Evolutionary conservation across 345 rosid species (phyloP), one percentile per base, ranked within the genome.

Genomic region (Bruguiera parviflora): DNA sequence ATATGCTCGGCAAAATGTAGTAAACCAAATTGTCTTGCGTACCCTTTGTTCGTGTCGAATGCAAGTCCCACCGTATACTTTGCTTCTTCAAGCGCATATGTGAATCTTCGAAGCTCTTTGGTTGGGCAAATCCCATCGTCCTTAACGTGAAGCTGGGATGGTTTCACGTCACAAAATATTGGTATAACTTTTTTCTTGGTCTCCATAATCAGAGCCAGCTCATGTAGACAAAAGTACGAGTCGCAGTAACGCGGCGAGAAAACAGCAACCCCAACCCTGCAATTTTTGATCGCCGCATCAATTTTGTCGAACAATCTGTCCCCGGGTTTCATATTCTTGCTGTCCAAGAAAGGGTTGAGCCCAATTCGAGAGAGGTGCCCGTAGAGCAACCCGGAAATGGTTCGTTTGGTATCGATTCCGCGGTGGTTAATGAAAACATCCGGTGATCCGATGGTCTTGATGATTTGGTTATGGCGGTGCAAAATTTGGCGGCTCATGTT

Each of bases 351-450:
- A 43, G 90, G 85, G 51, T 66, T 73, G 9, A 84, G 66, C 56
- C 84, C 63, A 31, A 78, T 64, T 58, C 85, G 59, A 8, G 58
- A 71, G 18, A 94, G 77, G 66, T 84, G 86, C 43, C 86, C 80
- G 10, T 78, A 84, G 0, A 94, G 74, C 66, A 94, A 68, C 3
- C 97, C 96, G 0, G 97, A 79, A 58, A 94, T 75, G 10, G 86
- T 89, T 66, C 88, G 82, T 72, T 91, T 91, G 0, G 97, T 94
- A 46, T 94, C 98, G 5, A 76, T 81, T 1, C 96, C 91, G 0
- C 98, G 83, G 58, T 94, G 98, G 47, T 84, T 94, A 49, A 94
- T 94, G 84, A 94, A 94, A 4, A 94, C 82, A 19, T 91, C 95
- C 27, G 74, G 73, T 58, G 31, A 28, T 16, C 8, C 53, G 28